Evolutionary conservation across 768 basidiomycete genomes (phyloP).

Genomic region (Lactifluus pinguis): DNA sequence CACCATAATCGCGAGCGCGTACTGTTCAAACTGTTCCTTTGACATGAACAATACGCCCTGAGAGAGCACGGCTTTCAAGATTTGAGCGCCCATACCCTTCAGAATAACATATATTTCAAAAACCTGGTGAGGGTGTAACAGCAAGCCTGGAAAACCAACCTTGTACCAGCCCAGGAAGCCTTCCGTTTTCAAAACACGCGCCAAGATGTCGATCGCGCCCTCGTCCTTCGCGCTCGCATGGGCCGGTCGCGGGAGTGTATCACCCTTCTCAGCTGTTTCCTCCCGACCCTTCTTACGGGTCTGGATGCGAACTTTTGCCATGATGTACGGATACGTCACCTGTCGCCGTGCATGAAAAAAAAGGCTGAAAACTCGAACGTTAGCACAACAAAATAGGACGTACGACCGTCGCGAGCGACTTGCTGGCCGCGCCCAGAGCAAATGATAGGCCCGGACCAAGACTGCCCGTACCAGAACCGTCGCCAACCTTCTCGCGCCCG

Average conservation of each 20-base stretch:
- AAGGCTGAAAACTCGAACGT: neutral
- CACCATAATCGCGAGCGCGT: slow-evolving; percentile 66
- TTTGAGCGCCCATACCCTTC: slow-evolving; percentile 94
- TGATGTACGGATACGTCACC: slow-evolving; percentile 94
- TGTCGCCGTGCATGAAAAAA: slow-evolving; percentile 23
- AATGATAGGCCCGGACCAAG: slow-evolving; percentile 76
- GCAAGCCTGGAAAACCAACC: slow-evolving; percentile 36
- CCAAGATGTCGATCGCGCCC: slow-evolving; percentile 73
- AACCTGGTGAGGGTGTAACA: neutral
- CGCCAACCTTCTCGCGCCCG: slow-evolving; percentile 38
- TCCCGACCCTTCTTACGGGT: slow-evolving; percentile 58
- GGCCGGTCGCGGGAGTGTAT: slow-evolving; percentile 29
- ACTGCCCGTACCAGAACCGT: slow-evolving; percentile 34
- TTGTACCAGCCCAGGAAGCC: slow-evolving; percentile 95
- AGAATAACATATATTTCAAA: neutral
- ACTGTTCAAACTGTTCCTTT: slow-evolving; percentile 94
- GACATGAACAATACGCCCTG: slow-evolving; percentile 95
- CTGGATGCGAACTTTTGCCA: slow-evolving; percentile 95
- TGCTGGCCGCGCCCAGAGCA: slow-evolving; percentile 83
- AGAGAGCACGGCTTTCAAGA: slow-evolving; percentile 88
- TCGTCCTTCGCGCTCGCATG: slow-evolving; percentile 39
- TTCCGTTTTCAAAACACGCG: slow-evolving; percentile 60
- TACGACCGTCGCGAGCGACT: slow-evolving; percentile 92
- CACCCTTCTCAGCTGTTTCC: slow-evolving; percentile 30
- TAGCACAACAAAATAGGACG: slow-evolving; percentile 23